Percentiles rank a stretch among this genome's conserved stretches.
phyloP scores from a whole-genome alignment of 257 asterid species.

The Nicotiana benthamiana region DNA sequence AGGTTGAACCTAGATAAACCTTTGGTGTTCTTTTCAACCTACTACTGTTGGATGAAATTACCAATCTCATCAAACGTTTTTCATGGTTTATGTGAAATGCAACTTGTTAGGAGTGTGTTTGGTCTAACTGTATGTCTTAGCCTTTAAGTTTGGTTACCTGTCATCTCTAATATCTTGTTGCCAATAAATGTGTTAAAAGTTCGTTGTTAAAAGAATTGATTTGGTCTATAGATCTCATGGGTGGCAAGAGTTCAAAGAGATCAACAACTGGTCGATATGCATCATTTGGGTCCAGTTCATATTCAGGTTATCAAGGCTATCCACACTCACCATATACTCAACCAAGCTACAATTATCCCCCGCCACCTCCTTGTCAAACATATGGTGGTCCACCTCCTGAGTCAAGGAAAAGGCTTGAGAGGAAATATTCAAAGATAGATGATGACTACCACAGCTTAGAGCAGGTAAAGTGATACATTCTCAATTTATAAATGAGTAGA shows the following conservation, averaged over 20 bases:
- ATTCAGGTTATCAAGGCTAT: conserved; percentile 38
- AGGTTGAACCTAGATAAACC: not conserved
- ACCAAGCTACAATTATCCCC: conserved; percentile 41
- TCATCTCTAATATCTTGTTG: not conserved
- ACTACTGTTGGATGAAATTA: not conserved
- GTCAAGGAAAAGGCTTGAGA: conserved; percentile 51
- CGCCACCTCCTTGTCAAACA: conserved; percentile 39
- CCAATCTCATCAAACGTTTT: not conserved
- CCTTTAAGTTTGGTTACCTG: not conserved
- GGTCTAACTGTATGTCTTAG: not conserved
- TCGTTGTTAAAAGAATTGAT: conserved; percentile 1
- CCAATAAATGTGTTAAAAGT: not conserved
- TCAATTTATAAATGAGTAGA: not conserved
- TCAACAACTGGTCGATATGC: conserved; percentile 62
- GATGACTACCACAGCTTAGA: conserved; percentile 69
- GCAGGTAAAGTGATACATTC: conserved; percentile 38
- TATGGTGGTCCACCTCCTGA: conserved; percentile 51
- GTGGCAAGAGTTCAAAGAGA: conserved; percentile 68
- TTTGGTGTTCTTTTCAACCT: not conserved
- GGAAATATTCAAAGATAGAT: conserved; percentile 78
- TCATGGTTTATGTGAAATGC: not conserved
- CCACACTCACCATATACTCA: conserved; percentile 51
- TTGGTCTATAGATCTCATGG: conserved; percentile 37
- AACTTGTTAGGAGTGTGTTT: not conserved
- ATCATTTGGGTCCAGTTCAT: conserved; percentile 55